phyloP scores from a whole-genome alignment of 768 basidiomycete genomes.

The Suillus discolor region DNA sequence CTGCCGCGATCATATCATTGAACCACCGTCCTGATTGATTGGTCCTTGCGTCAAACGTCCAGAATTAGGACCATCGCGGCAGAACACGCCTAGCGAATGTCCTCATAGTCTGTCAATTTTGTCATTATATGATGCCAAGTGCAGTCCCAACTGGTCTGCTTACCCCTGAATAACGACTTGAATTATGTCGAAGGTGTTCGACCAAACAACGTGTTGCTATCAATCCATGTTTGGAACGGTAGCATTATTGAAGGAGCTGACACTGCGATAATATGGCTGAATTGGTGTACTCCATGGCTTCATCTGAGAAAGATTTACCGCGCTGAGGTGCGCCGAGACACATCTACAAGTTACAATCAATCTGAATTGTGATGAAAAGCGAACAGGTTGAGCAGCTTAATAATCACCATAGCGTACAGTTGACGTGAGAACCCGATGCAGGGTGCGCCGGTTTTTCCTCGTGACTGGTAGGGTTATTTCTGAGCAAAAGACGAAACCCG shows the following conservation, averaged over 20 bases:
- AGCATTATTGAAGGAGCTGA: not conserved
- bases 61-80: not conserved
- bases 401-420: not conserved
- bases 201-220: not conserved
- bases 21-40: not conserved
- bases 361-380: not conserved
- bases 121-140: not conserved
- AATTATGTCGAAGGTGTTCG: not conserved
- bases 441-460: not conserved
- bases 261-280: not conserved
- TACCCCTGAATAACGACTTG: not conserved
- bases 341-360: not conserved
- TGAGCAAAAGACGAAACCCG: not conserved
- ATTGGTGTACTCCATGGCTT: not conserved
- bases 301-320: not conserved
- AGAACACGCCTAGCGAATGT: not conserved
- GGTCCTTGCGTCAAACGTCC: not conserved
- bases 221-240: not conserved
- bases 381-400: not conserved
- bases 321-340: constrained; percentile 5
- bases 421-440: not conserved
- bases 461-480: not conserved
- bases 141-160: not conserved
- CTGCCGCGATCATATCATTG: not conserved
- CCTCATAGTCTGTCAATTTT: not conserved